Conservation (phyloP, 2,329 filamentous ascomycete species). For the Hypoxylon sp. region DNA sequence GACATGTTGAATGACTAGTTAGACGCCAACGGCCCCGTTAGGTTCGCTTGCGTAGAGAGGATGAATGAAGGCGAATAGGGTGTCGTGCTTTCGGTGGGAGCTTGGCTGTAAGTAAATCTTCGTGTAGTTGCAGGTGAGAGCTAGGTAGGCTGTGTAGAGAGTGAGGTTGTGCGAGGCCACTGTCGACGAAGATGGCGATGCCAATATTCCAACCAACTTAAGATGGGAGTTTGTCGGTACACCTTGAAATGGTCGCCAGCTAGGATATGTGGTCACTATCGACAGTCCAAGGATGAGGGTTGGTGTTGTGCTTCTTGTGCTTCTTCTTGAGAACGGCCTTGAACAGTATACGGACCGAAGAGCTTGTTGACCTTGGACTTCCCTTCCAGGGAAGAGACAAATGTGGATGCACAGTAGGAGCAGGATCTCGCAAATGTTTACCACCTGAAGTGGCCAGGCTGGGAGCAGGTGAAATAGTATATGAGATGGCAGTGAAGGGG, state of each 20-base stretch:
- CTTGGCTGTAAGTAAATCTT: background rate
- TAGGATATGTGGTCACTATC: background rate
- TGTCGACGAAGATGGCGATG: background rate
- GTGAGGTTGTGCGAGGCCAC: background rate
- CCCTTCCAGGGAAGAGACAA: background rate
- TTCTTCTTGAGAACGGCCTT: background rate
- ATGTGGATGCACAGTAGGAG: background rate
- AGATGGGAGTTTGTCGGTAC: background rate
- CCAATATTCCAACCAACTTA: background rate
- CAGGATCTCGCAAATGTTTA: background rate
- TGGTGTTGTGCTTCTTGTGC: background rate
- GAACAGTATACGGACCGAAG: background rate
- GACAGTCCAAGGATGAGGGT: background rate
- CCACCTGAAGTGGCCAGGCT: background rate
- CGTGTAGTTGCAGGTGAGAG: background rate
- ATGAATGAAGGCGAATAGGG: background rate
- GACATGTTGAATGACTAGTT: conserved; percentile 47
- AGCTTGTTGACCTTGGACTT: background rate
- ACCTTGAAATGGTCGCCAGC: background rate
- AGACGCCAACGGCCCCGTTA: background rate
- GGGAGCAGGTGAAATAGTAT: background rate
- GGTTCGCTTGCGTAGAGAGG: background rate
- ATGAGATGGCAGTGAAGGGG: background rate
- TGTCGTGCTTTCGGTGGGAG: background rate
- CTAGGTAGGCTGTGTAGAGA: background rate